Base-by-base conservation (phyloP, 2,329 filamentous ascomycete genomes). In the Didymella glomerata region DNA sequence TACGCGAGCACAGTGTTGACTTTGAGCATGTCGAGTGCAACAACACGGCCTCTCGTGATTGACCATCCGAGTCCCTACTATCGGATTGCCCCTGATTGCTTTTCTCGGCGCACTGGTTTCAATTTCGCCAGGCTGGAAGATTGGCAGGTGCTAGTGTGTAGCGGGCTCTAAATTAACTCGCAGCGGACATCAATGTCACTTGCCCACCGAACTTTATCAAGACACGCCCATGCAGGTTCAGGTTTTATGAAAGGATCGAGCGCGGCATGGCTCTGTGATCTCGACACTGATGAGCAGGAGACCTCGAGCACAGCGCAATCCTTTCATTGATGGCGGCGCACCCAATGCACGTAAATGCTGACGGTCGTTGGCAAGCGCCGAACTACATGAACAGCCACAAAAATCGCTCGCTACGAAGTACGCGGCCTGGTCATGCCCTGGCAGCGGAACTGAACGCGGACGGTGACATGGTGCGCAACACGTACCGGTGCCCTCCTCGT, bases 251-350 rank as follows among this genome's bases (percentile, higher is more conserved):
- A 54, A 56, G 45, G 55, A 49, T 51, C 51, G 24, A 49, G 45
- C 56, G 54, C 45, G 40, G 61, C 48, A 36, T 52, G 46, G 16
- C 38, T 16, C 48, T 41, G 32, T 53, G 20, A 49, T 41, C 65
- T 64, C 66, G 66, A 69, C 38, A 22, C 63, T 68, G 69, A 63
- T 68, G 69, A 63, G 58, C 64, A 49, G 54, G 62, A 64, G 61
- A 62, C 53, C 36, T 60, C 57, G 64, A 56, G 55, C 56, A 44
- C 40, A 64, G 62, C 57, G 53, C 32, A 50, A 56, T 62, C 59
- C 60, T 20, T 42, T 22, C 64, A 63, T 52, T 63, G 60, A 47
- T 52, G 54, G 59, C 56, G 52, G 47, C 62, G 48, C 54, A 64
- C 38, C 55, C 63, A 22, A 41, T 24, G 20, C 54, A 57, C 24